Evolutionary conservation across 1,139 yeast species (phyloP), one percentile per base, ranked within the genome.

Genomic region (Saccharomycopsis crataegensis): DNA sequence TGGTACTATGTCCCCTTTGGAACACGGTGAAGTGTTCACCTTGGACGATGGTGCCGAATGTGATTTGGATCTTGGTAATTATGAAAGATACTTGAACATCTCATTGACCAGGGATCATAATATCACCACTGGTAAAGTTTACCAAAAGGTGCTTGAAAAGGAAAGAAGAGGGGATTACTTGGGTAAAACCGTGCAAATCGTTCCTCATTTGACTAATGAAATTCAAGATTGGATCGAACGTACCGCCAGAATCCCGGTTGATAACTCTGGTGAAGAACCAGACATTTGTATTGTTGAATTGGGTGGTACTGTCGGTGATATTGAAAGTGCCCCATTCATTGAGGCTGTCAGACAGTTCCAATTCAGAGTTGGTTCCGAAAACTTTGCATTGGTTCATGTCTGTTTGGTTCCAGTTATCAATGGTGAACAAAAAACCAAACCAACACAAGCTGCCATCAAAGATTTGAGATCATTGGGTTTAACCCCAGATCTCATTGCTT

Each of bases 221-320:
- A 93, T 93, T 66, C 99, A 93, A 75, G 97, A 91, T 61, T 94
- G 99, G 99, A 86, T 93, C 63, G 98, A 93, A 75, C 78, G 88
- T 58, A 98, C 94, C 51, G 81, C 98, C 53, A 80, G 76, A 62
- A 78, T 91, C 58, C 97, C 99, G 31, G 99, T 93, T 57, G 99
- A 94, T 69, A 86, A 87, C 59, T 79, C 93, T 49, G 96, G 95
- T 49, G 78, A 84, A 67, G 88, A 83, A 65, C 78, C 78, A n/a
- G 58, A 55, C 32, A 50, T 53, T 37, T 55, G 58, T 48, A 90
- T 93, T 66, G 82, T 93, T 62, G 99, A 93, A 75, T 79, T 93
- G 60, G 99, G 99, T 68, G 99, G 99, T 68, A 93, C 99, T 43
- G 99, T 94, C 58, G 99, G 99, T 68, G 99, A 93, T 69, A 93